Evolutionary conservation across 2,329 filamentous ascomycete genomes (phyloP), one percentile per base, ranked within the genome.

Genomic region (Arthrobotrys iridis): DNA sequence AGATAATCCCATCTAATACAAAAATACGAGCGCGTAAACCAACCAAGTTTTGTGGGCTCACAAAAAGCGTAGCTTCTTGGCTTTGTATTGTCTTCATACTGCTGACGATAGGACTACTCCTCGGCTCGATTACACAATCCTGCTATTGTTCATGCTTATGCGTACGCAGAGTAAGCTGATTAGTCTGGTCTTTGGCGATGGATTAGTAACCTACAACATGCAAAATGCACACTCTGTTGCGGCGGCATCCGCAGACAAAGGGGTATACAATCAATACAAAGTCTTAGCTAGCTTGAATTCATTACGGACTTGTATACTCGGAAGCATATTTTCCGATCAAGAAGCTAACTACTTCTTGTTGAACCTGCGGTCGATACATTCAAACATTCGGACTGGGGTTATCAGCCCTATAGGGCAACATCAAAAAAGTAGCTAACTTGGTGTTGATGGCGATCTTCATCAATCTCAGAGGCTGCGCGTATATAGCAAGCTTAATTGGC

Each of bases 121-220:
- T 37, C 30, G 50, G 28, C 18, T 37, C 50, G 30, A 22, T 55
- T 20, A 55, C 30, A 13, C 18, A 11, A 30, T 4, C 13, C 15
- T n/a, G 20, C 46, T 52, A 28, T 28, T 33, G 18, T 33, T 15
- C 26, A 37, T 55, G 30, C 26, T 10, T 22, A 55, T 37, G 50
- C 50, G 50, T 22, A 24, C 10, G 50, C 18, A 55, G 50, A 55
- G 50, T 55, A 55, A 55, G 50, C 50, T 37, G 50, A 55, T 55
- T n/a, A n/a, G n/a, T n/a, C n/a, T n/a, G n/a, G n/a, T n/a, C n/a
- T n/a, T n/a, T n/a, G n/a, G n/a, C n/a, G n/a, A n/a, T n/a, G n/a
- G n/a, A n/a, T n/a, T 55, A 55, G 50, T 55, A 55, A 55, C 50
- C 28, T 18, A 37, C 18, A 24, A 30, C 10, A 35, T 55, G 2